phyloP scores from a whole-genome alignment of 2,329 filamentous ascomycete genomes.

The Hymenoscyphus salicellus region DNA sequence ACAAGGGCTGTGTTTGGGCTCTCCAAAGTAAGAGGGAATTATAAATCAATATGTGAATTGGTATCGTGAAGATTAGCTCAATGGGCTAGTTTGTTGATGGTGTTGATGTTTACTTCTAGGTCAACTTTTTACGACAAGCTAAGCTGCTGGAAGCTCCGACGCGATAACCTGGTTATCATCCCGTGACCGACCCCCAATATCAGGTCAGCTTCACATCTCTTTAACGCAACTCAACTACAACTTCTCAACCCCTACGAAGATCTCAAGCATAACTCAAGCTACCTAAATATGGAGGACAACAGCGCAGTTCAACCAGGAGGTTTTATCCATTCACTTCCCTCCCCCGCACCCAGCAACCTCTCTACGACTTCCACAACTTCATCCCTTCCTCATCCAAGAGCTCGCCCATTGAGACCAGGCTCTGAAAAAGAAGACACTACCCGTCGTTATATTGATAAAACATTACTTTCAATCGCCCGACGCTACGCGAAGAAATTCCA shows the following conservation, averaged over 20 bases:
- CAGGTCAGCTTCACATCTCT: not conserved
- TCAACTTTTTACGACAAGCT: not conserved
- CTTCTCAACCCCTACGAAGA: not conserved
- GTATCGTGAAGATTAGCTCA: not conserved
- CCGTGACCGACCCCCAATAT: not conserved
- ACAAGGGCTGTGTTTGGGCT: not conserved
- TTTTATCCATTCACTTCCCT: slow-evolving; percentile 51
- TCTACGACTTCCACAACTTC: slow-evolving; percentile 40
- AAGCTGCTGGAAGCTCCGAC: not conserved
- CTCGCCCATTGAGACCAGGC: slow-evolving; percentile 51
- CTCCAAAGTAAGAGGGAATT: not conserved
- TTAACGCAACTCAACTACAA: not conserved
- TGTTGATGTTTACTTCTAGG: slow-evolving; percentile 2
- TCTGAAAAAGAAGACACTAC: slow-evolving; percentile 60
- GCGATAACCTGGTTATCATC: not conserved
- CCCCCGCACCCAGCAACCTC: slow-evolving; percentile 52
- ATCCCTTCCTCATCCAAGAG: slow-evolving; percentile 54
- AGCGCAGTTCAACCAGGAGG: slow-evolving; percentile 41
- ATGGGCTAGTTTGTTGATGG: not conserved
- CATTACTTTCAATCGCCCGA: slow-evolving; percentile 52
- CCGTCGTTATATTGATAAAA: slow-evolving; percentile 54
- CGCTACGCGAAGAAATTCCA: slow-evolving; percentile 61
- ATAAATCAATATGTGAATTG: not conserved
- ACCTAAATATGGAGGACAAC: slow-evolving; percentile 16
- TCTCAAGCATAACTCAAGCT: not conserved